phyloP scores from a whole-genome alignment of 345 rosid species.

The Acer negundo region DNA sequence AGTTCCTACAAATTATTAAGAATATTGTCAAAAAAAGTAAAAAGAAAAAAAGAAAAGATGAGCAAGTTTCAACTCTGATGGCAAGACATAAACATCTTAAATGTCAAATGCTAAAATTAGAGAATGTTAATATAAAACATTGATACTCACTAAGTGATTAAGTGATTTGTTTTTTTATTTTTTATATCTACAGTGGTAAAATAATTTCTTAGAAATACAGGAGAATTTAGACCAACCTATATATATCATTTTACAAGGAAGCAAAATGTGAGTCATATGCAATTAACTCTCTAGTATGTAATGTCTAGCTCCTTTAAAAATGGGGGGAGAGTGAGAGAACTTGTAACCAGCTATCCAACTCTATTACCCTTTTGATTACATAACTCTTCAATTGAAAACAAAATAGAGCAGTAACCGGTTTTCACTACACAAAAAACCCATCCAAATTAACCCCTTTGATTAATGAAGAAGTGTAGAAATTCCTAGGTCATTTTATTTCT shows the following conservation, averaged over 20 bases:
- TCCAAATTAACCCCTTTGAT: neutral
- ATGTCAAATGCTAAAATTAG: neutral
- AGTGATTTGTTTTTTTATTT: too few relatives aligned
- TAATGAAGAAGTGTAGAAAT: neutral
- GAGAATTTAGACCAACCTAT: neutral
- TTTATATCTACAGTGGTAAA: neutral
- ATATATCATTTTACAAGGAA: neutral
- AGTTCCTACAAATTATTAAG: conserved; percentile 55
- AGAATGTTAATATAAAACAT: neutral
- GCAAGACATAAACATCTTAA: neutral
- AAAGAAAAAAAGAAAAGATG: neutral
- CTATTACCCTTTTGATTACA: neutral
- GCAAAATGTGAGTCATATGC: neutral
- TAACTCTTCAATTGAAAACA: neutral
- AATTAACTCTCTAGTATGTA: neutral
- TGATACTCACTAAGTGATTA: neutral
- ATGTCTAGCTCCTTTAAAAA: neutral
- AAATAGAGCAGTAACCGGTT: neutral
- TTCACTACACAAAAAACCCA: neutral
- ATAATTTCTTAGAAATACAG: neutral
- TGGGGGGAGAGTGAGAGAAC: neutral
- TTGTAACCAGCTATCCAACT: neutral
- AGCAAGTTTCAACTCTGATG: neutral
- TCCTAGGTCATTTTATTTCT: neutral
- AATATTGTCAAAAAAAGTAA: neutral